Percentiles rank a stretch among this genome's conserved stretches.
Evolutionary conservation across 2,329 filamentous ascomycete species (phyloP).

Genomic region (Apiospora saccharicola): DNA sequence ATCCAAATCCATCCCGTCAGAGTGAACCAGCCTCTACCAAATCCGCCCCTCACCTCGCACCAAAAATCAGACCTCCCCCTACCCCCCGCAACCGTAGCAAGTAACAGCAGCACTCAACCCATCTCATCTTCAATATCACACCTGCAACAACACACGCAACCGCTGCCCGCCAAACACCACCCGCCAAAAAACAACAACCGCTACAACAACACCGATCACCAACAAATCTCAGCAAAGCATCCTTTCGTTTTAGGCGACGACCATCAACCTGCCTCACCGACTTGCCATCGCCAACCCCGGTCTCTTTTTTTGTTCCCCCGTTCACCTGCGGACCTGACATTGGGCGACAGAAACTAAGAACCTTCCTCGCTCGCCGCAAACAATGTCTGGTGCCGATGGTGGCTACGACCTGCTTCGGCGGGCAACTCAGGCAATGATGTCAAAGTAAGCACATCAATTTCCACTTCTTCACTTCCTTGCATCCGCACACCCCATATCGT

Average conservation of each 20-base stretch:
- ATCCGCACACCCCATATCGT: slow-evolving; percentile 23
- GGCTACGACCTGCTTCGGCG: slow-evolving; percentile 65
- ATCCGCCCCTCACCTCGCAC: slow-evolving; percentile 14
- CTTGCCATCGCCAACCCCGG: background rate
- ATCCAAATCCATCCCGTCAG: slow-evolving; percentile 19
- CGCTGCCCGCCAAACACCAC: background rate
- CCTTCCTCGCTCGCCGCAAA: slow-evolving; percentile 13
- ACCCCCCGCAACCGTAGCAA: slow-evolving; percentile 10
- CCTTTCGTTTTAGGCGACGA: slow-evolving; percentile 18
- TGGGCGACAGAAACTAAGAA: slow-evolving; percentile 13
- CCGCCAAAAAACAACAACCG: background rate
- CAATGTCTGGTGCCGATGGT: slow-evolving; percentile 61
- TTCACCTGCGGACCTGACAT: slow-evolving; percentile 18
- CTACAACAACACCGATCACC: slow-evolving; percentile 10
- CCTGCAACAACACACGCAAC: background rate
- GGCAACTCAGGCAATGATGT: slow-evolving; percentile 69
- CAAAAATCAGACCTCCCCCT: slow-evolving; percentile 18
- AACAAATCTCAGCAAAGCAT: slow-evolving; percentile 11
- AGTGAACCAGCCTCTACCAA: slow-evolving; percentile 5
- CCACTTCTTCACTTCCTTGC: slow-evolving; percentile 36
- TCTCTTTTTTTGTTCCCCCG: background rate
- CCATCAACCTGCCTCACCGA: background rate
- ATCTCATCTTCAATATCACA: slow-evolving; percentile 20
- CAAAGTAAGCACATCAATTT: slow-evolving; percentile 56
- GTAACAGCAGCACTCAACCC: slow-evolving; percentile 15